Base-by-base conservation (phyloP, 306 rosid species). In the Sphenostylis stenocarpa region DNA sequence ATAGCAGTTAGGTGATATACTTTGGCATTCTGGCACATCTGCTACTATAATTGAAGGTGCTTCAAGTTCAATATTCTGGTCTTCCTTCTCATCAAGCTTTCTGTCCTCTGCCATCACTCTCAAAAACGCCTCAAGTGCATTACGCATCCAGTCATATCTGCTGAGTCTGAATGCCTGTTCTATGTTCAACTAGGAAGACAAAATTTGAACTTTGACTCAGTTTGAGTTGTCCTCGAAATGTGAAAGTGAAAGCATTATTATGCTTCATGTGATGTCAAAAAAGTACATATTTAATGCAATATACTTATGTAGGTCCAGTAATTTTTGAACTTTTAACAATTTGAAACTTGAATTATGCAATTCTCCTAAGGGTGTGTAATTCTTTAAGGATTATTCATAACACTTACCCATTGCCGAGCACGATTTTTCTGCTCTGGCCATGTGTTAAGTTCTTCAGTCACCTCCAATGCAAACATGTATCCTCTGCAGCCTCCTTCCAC, bases 91-190 rank as follows among this genome's bases (percentile, higher is more conserved):
- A 19, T 68, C 73, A 19, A 16, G 41, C 16, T 81, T 67, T 38
- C n/a, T 77, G 5, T 81, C 88, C 21, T 83, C 89, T 51, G 5
- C 53, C 88, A 93, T 85, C 13, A 87, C 91, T 80, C 84, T 82
- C 17, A 86, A 19, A 81, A 93, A 91, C 75, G 39, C 84, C 57
- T 91, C 85, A 3, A 93, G 83, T 1, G 98, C 98, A 61, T 73
- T 69, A 6, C 91, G 80, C 98, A 93, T 93, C 98, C 98, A 91
- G 33, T 93, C 93, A 26, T 93, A 93, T 79, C 96, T 94, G 87
- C 93, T 74, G 21, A 87, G 91, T 62, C 84, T 75, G 68, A 86
- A 90, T 39, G 96, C 96, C 41, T 91, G 91, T 53, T 81, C 70
- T 69, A 84, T 78, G 75, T 67, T 86, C 60, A 93, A 81, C 98